Evolutionary conservation across 306 rosid species (phyloP), one percentile per base, ranked within the genome.

Genomic region (Styphnolobium japonicum): DNA sequence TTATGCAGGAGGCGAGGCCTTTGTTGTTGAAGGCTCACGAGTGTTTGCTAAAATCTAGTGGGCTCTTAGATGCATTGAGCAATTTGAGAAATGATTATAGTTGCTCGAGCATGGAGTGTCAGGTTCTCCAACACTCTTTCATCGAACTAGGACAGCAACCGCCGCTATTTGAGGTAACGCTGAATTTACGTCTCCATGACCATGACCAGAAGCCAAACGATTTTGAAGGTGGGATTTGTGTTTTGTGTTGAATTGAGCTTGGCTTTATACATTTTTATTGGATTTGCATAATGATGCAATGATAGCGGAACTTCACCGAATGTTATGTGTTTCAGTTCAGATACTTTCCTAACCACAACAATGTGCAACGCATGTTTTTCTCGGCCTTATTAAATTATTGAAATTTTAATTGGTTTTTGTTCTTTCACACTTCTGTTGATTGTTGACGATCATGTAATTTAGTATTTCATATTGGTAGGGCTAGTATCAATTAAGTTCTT

Each of bases 1-100:
- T 52, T 23, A 66, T 75, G 90, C 57, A 92, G 97, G 95, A 87
- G 85, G 90, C 73, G 52, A 91, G 88, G 88, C 86, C 97, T 25
- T 74, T 88, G 67, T 80, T 94, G 60, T 18, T 91, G 67, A 88
- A 85, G 68, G 98, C 97, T 1, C 87, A 87, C 10, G 88, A 81
- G 72, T 85, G 80, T 82, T 88, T 94, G 88, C 46, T 86, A 39
- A 76, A 79, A 68, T 87, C 87, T 39, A 76, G 16, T 65, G 89
- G 23, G 63, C 87, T 94, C 15, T 84, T 94, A 70, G 91, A 80
- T 56, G 87, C 51, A 29, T 55, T 92, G 65, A 82, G 82, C 43
- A 72, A 71, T 64, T 76, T 89, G 81, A 89, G 84, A 71, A 75
- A 85, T 77, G 92, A 67, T 71, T 57, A 19, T 16, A 70, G 48